Evolutionary conservation across 1,284 basidiomycete genomes (phyloP).

Genomic region (Neonothopanus nambi): DNA sequence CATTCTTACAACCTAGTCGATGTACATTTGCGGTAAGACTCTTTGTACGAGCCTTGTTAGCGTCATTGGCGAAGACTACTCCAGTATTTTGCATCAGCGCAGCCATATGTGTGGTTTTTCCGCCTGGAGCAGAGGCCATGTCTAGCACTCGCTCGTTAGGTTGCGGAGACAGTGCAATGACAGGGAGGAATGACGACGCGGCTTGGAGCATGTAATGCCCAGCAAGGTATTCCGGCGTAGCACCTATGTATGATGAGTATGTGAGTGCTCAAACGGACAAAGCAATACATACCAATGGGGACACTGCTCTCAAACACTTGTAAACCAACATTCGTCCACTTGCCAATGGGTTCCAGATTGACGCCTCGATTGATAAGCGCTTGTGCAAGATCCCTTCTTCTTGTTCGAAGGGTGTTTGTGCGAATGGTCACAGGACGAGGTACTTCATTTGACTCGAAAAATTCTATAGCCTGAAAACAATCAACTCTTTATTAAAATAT

Average conservation of each 20-base stretch:
- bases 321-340: conserved; percentile 98
- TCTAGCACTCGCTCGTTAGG: conserved; percentile 95
- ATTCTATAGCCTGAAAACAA: conserved; percentile 83
- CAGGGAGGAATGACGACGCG: conserved; percentile 98
- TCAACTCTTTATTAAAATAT: conserved; percentile 3
- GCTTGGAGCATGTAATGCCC: conserved; percentile 99
- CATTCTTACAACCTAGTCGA: conserved; percentile 97
- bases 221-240: conserved; percentile 98
- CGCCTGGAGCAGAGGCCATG: conserved; percentile 98
- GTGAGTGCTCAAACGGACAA: neutral
- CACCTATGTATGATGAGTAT: conserved; percentile 44
- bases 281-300: conserved; percentile 69
- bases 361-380: conserved; percentile 95
- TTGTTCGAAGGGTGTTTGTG: conserved; percentile 94
- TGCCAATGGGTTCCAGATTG: conserved; percentile 96
- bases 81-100: conserved; percentile 98
- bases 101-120: conserved; percentile 96
- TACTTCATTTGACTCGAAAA: conserved; percentile 98
- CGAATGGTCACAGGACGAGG: conserved; percentile 97
- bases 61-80: conserved; percentile 97
- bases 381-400: conserved; percentile 94
- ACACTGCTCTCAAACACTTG: conserved; percentile 98
- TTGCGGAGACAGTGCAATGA: conserved; percentile 92
- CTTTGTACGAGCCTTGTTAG: conserved; percentile 94
- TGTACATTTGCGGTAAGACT: conserved; percentile 96